A percentile compares a stretch with the other conserved stretches of the same genome.
phyloP scores from a whole-genome alignment of 257 asterid genomes.

The Ilex asprella region DNA sequence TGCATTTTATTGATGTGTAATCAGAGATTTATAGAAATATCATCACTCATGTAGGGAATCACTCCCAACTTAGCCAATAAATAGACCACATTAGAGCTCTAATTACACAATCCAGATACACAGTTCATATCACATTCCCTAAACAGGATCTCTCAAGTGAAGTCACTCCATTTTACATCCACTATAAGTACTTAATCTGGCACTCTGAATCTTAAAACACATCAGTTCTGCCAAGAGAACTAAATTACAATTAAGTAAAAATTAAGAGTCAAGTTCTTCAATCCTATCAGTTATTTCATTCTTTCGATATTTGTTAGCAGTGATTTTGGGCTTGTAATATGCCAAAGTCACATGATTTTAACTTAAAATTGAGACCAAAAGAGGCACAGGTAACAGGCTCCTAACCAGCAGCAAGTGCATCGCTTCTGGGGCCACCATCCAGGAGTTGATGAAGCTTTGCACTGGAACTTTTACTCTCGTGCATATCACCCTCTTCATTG shows the following conservation, averaged over 20 bases:
- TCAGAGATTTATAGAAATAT: too few species aligned
- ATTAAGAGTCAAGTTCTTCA: slow-evolving; percentile 15
- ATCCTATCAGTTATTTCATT: slow-evolving; percentile 5
- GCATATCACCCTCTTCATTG: not conserved
- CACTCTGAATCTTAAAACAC: slow-evolving; percentile 53
- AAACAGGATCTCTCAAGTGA: not conserved
- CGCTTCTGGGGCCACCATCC: slow-evolving; percentile 51
- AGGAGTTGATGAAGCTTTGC: slow-evolving; percentile 39
- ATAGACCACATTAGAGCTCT: slow-evolving; percentile 4
- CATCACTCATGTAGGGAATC: too few species aligned
- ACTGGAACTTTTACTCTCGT: not conserved
- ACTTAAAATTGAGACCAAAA: not conserved
- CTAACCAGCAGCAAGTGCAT: slow-evolving; percentile 81
- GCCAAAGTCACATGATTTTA: slow-evolving; percentile 51
- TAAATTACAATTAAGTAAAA: slow-evolving; percentile 16
- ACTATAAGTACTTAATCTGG: slow-evolving; percentile 26
- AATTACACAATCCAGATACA: not conserved
- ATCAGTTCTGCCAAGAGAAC: slow-evolving; percentile 44
- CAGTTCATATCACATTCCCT: not conserved
- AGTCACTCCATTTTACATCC: slow-evolving; percentile 10
- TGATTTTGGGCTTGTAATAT: slow-evolving; percentile 55
- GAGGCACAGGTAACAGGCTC: too few species aligned
- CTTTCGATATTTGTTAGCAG: slow-evolving; percentile 55
- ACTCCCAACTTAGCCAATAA: too few species aligned
- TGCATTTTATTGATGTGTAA: too few species aligned